Conservation (phyloP, 371 early-diverging fungal species). For the Parasitella parasitica region DNA sequence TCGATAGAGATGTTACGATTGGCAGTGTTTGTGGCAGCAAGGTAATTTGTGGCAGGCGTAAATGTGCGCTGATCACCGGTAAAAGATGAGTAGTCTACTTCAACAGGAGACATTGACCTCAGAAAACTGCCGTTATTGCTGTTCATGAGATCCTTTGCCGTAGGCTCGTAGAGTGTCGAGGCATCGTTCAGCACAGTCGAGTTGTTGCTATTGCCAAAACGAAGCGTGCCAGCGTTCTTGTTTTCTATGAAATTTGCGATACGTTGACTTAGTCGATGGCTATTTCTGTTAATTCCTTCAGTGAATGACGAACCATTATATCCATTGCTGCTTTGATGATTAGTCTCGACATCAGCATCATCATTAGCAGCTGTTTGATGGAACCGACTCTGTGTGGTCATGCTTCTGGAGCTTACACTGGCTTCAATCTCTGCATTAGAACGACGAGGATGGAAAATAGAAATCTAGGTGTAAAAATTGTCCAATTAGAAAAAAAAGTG, state of each 20-base stretch:
- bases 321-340: background rate
- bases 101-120: slow-evolving; percentile 41
- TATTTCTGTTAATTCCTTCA: slow-evolving; percentile 3
- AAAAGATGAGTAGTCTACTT: slow-evolving; percentile 25
- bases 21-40: background rate
- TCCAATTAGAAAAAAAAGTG: no score
- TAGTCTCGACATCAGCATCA: slow-evolving; percentile 11
- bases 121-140: slow-evolving; percentile 21
- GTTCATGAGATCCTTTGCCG: background rate
- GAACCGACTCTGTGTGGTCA: background rate
- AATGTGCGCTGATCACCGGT: background rate
- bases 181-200: background rate
- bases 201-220: background rate
- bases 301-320: slow-evolving; percentile 14
- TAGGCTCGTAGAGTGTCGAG: background rate
- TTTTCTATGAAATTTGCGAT: slow-evolving; percentile 24
- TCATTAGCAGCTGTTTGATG: background rate
- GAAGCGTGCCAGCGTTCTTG: background rate
- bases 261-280: slow-evolving; percentile 23
- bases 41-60: slow-evolving; percentile 3
- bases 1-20: slow-evolving; percentile 26
- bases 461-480: no score
- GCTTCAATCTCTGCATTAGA: background rate
- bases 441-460: slow-evolving; percentile 46
- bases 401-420: background rate